Evolutionary conservation across 495 filamentous ascomycete genomes (phyloP).

Genomic region (Podospora pseudocomata): DNA sequence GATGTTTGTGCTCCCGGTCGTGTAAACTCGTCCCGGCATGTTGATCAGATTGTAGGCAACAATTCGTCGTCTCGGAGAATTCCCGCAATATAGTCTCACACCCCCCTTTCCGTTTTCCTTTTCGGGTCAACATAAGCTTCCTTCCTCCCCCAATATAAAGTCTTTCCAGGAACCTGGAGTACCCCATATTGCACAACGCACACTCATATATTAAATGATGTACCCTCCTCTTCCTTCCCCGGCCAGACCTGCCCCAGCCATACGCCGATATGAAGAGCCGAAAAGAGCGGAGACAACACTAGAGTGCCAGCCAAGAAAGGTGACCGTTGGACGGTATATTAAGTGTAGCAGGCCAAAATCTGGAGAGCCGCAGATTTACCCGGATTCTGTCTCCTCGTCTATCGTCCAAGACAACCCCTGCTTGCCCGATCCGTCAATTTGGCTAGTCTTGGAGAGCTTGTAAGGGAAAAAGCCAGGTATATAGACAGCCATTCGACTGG

Average conservation of each 20-base stretch:
- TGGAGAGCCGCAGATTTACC: constrained; percentile 29
- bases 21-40: background rate
- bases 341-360: constrained; percentile 16
- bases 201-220: constrained; percentile 23
- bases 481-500: constrained; percentile 2
- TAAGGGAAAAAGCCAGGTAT: background rate
- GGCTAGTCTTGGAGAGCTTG: constrained; percentile 11
- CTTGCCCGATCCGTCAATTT: constrained; percentile 23
- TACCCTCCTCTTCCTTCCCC: constrained; percentile 12
- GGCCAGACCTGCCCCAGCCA: constrained; percentile 8
- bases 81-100: constrained; percentile 14
- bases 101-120: background rate
- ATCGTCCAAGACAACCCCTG: constrained; percentile 20
- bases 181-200: constrained; percentile 21
- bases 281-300: constrained; percentile 17
- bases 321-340: constrained; percentile 13
- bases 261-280: background rate
- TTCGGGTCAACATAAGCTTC: background rate
- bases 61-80: constrained; percentile 27
- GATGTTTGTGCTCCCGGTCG: background rate
- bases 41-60: background rate
- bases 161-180: constrained; percentile 33
- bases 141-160: constrained; percentile 7
- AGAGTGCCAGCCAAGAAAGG: constrained; percentile 27
- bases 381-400: constrained; percentile 32